Base-by-base conservation (phyloP, 345 rosid genomes). In the Ceriops decandra region DNA sequence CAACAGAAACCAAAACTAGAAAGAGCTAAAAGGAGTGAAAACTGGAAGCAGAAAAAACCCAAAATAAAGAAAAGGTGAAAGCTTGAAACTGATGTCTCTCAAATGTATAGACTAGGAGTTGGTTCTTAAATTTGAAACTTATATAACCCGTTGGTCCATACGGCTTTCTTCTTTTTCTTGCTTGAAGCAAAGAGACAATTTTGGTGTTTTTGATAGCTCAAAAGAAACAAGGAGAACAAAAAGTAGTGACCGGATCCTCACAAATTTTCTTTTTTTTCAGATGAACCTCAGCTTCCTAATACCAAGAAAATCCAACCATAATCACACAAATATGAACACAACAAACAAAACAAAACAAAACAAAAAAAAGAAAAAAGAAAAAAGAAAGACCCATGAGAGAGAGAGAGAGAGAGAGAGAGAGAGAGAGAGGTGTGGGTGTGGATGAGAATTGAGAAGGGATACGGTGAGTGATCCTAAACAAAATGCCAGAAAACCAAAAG, bases 161-260 rank as follows among this genome's bases (percentile, higher is more conserved):
- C 22, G 38, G 49, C 31, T 61, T 69, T 74, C 69, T 77, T 71
- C 74, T 70, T 74, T 68, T 73, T 77, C 87, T 89, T 95, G 91
- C 83, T 77, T 83, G 80, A 82, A 82, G 83, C 78, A 79, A 87
- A 83, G 91, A 83, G 92, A 88, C 97, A 87, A 85, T 64, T 78
- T 70, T 77, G 60, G 35, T 74, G 36, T 74, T 80, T 66, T 60
- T 24, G 33, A 70, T 68, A 68, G 69, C 71, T 58, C 61, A 62
- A 53, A 80, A 76, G 47, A 68, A 73, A 69, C 64, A 74, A 76
- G 73, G 64, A 71, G 68, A 53, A 46, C 67, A 52, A 32, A 47
- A 59, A 60, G 47, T 56, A 62, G 38, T n/a, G 57, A 35, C 67
- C 76, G 74, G 76, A 70, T 63, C 68, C 74, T 71, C 66, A 62